These are phyloP conservation scores for Phoma sp. DNA, from an alignment of 2,329 filamentous ascomycete species.

Conservation along the genomic window DNA sequence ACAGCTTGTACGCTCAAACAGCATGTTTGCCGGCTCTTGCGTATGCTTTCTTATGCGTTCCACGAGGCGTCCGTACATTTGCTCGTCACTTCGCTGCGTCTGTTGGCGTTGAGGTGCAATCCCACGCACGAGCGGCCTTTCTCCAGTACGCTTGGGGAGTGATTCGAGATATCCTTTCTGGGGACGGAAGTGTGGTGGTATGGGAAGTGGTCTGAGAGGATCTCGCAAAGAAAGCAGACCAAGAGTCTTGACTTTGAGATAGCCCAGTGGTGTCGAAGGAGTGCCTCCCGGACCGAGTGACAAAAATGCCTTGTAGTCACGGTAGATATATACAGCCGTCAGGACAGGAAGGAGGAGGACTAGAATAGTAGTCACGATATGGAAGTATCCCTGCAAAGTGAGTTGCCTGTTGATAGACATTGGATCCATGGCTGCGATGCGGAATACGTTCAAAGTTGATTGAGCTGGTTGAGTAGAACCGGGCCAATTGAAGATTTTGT, in stretches of 20 bases:
- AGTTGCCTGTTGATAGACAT: background rate
- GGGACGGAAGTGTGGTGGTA: conserved; percentile 60
- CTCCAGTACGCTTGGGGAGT: conserved; percentile 67
- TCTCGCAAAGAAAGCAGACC: conserved; percentile 74
- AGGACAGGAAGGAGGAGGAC: conserved; percentile 35
- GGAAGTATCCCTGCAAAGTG: conserved; percentile 15
- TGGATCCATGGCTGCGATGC: conserved; percentile 1
- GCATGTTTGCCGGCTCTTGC: conserved; percentile 30
- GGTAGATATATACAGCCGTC: conserved; percentile 57
- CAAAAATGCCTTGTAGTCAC: conserved; percentile 78
- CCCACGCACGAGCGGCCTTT: conserved; percentile 71
- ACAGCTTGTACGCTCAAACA: conserved; percentile 68
- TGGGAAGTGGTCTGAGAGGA: conserved; percentile 65
- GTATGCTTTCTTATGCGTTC: conserved; percentile 29
- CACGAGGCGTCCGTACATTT: conserved; percentile 49
- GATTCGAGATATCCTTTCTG: conserved; percentile 63
- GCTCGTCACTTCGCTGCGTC: conserved; percentile 67
- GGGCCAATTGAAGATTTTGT: background rate
- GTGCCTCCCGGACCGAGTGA: conserved; percentile 81
- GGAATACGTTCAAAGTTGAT: background rate
- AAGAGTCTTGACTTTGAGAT: conserved; percentile 74
- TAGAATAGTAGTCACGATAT: conserved; percentile 27
- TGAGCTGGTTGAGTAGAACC: background rate
- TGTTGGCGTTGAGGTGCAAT: conserved; percentile 84
- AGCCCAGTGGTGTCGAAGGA: conserved; percentile 74